Conservation (phyloP, 208 protist genomes). For the Tritrichomonas foetus region DNA sequence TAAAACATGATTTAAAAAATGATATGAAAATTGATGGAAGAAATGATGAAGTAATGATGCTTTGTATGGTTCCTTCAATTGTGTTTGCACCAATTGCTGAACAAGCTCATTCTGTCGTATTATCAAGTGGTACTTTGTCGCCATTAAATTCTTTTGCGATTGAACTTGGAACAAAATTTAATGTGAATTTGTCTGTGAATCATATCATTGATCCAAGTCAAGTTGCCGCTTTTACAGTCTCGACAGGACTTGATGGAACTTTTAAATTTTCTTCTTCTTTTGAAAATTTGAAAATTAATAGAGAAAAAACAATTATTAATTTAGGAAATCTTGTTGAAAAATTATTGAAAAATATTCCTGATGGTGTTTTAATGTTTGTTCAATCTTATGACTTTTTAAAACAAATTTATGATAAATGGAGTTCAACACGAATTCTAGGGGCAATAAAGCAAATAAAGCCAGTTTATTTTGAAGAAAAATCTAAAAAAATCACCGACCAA, state of each 20-base stretch:
- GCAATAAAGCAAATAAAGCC: not conserved
- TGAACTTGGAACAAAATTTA: slow-evolving; percentile 20
- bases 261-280: not conserved
- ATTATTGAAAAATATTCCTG: not conserved
- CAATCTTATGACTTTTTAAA: slow-evolving; percentile 31
- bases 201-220: not conserved
- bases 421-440: not conserved
- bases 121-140: not conserved
- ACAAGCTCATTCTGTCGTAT: not conserved
- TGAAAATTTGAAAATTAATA: not conserved
- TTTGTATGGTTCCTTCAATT: not conserved
- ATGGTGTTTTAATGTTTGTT: slow-evolving; percentile 40
- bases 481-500: not conserved
- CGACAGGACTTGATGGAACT: not conserved
- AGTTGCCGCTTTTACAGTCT: not conserved
- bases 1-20: no score
- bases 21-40: no score
- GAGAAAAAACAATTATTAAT: not conserved
- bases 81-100: not conserved
- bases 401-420: not conserved
- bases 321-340: not conserved
- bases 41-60: not conserved
- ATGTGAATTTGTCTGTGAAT: not conserved
- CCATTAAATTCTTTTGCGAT: not conserved
- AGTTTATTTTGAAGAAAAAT: not conserved